Conservation (phyloP, 1,139 yeast species). For the Candida sp. region DNA sequence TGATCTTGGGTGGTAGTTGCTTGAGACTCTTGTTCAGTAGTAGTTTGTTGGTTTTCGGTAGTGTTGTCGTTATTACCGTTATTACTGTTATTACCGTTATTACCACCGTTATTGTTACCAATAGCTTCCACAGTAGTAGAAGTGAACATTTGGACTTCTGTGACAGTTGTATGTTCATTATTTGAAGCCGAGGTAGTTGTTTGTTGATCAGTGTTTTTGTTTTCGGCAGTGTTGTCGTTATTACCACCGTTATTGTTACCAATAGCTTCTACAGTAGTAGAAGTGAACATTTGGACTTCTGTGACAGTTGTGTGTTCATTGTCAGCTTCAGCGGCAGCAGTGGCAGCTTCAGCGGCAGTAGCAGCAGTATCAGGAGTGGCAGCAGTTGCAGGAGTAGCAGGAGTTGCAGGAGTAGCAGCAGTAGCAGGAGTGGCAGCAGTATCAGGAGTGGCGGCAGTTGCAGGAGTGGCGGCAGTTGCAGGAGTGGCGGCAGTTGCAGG, state of each 20-base stretch:
- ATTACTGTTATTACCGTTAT: neutral
- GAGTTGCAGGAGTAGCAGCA: conserved; percentile 8
- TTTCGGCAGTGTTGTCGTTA: neutral
- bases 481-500: conserved; percentile 8
- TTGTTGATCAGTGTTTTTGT: neutral
- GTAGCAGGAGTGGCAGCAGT: conserved; percentile 8
- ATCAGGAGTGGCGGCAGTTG: conserved; percentile 7
- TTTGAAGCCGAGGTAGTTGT: neutral
- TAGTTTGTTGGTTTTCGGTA: neutral
- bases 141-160: neutral
- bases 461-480: conserved; percentile 7
- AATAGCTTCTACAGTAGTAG: neutral
- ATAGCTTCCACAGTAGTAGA: neutral
- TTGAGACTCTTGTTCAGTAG: conserved; percentile 5
- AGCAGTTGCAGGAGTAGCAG: conserved; percentile 8
- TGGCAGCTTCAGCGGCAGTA: conserved; percentile 7
- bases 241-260: neutral
- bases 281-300: neutral
- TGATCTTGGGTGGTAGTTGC: conserved; percentile 1
- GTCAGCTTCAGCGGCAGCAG: conserved; percentile 6
- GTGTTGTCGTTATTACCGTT: conserved; percentile 9
- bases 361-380: conserved; percentile 3
- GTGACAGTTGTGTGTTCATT: conserved; percentile 1
- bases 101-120: neutral
- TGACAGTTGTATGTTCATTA: neutral